Evolutionary conservation across 177 flowering plant genomes (phyloP).

Genomic region (Telopea speciosissima): DNA sequence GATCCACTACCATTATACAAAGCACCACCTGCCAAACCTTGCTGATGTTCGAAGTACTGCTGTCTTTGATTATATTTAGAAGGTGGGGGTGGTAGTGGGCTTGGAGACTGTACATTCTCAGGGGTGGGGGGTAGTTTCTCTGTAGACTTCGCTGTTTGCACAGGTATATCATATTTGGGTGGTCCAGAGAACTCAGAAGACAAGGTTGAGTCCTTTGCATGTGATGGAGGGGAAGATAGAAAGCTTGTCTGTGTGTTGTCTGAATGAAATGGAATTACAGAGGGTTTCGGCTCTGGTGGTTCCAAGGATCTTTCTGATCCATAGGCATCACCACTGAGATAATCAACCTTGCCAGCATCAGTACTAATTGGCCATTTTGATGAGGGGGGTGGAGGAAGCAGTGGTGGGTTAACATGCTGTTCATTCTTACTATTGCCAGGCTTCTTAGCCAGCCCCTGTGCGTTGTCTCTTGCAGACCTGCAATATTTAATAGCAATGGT

Average conservation of each 20-base stretch:
- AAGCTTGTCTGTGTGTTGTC: constrained; percentile 17
- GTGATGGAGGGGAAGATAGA: constrained; percentile 22
- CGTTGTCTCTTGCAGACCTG: constrained; percentile 48
- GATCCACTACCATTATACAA: constrained; percentile 40
- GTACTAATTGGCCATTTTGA: constrained; percentile 34
- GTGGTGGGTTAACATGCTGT: constrained; percentile 35
- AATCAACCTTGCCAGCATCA: constrained; percentile 47
- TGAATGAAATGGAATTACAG: constrained; percentile 21
- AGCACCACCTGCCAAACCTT: constrained; percentile 16
- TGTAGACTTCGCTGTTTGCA: constrained; percentile 29
- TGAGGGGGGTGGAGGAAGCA: constrained; percentile 68
- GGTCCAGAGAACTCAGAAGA: constrained; percentile 26
- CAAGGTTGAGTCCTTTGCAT: constrained; percentile 18
- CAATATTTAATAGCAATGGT: constrained; percentile 12
- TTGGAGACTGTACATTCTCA: constrained; percentile 42
- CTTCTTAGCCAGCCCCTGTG: constrained; percentile 35
- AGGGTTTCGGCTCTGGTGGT: constrained; percentile 23
- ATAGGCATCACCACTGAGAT: constrained; percentile 81
- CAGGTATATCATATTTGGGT: constrained; percentile 44
- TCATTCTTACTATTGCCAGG: constrained; percentile 27
- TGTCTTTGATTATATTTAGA: constrained; percentile 70
- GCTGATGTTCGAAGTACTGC: constrained; percentile 59
- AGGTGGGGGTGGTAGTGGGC: constrained; percentile 76
- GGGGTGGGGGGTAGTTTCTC: constrained; percentile 53
- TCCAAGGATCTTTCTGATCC: constrained; percentile 33